Base-by-base conservation (phyloP, 768 basidiomycete genomes). In the Pleurotus salmoneostramineus region DNA sequence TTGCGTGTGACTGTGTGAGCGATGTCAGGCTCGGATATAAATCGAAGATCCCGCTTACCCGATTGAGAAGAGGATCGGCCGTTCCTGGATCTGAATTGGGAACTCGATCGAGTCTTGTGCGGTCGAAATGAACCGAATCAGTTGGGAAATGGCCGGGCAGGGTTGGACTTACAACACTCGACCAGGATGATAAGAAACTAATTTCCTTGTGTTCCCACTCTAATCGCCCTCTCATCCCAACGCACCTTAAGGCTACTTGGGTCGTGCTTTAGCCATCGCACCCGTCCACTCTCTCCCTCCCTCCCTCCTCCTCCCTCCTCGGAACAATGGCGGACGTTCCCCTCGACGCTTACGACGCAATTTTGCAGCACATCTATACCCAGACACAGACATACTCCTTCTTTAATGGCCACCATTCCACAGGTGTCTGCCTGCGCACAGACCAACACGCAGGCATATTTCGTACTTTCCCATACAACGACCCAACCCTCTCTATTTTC, bases 381-480 rank as follows among this genome's bases (percentile, higher is more conserved):
- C 35, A 82, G 67, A 83, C 84, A 57, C 88, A 87, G 60, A 11
- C 81, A 69, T n/a, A 37, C 56, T 50, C 40, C 51, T 61, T 58
- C 56, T 60, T 36, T 33, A 42, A 56, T 21, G 34, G 17, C 27
- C 42, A 14, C 51, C 33, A 43, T 61, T 78, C 87, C 33, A 86
- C 86, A 0, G 89, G 90, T 50, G 90, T 91, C 47, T 88, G 85
- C 60, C 74, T 92, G 48, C 83, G 89, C 49, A 87, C 87, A 27
- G 80, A 75, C 58, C 71, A 73, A 56, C 72, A 27, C 17, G 40
- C 58, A 14, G 3, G 73, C 35, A 80, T 80, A 62, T 92, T 89
- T 68, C 84, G 92, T 31, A 85, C 92, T n/a, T 95, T 92, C 66
- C 92, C 92, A 0, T 92, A 93, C 66, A 87, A 93, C 68, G 91